phyloP scores from a whole-genome alignment of 176 grass and related monocot species.

The Microstegium vimineum region DNA sequence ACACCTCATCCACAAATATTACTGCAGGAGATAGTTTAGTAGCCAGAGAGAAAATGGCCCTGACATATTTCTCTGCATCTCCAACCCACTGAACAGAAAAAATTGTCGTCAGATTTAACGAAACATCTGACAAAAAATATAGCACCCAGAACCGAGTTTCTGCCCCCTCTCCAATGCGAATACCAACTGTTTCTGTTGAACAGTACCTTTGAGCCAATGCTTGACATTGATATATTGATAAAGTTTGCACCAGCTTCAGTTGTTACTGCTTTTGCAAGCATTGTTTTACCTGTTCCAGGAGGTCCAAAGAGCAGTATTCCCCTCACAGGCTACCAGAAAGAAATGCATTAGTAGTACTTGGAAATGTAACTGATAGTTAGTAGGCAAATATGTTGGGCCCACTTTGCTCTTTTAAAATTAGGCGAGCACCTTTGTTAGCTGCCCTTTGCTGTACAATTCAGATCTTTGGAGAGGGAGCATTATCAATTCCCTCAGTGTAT shows the following conservation, averaged over 20 bases:
- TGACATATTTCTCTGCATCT: slow-evolving; percentile 80
- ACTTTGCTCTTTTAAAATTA: not conserved
- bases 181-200: slow-evolving; percentile 7
- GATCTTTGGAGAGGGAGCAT: slow-evolving; percentile 80
- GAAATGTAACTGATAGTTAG: not conserved
- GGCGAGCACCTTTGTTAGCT: slow-evolving; percentile 64
- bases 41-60: slow-evolving; percentile 79
- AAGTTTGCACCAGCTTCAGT: slow-evolving; percentile 89
- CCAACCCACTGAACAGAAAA: slow-evolving; percentile 53
- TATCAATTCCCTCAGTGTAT: slow-evolving; percentile 59
- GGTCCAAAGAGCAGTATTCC: slow-evolving; percentile 96
- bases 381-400: not conserved
- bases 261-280: slow-evolving; percentile 90
- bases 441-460: slow-evolving; percentile 66
- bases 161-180: not conserved
- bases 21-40: slow-evolving; percentile 80
- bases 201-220: slow-evolving; percentile 71
- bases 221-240: slow-evolving; percentile 85
- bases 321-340: slow-evolving; percentile 58
- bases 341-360: slow-evolving; percentile 5
- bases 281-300: slow-evolving; percentile 88
- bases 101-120: not conserved
- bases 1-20: slow-evolving; percentile 87
- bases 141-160: not conserved
- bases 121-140: not conserved